Conservation (phyloP, 441 rosid species). For the Gossypium davidsonii region DNA sequence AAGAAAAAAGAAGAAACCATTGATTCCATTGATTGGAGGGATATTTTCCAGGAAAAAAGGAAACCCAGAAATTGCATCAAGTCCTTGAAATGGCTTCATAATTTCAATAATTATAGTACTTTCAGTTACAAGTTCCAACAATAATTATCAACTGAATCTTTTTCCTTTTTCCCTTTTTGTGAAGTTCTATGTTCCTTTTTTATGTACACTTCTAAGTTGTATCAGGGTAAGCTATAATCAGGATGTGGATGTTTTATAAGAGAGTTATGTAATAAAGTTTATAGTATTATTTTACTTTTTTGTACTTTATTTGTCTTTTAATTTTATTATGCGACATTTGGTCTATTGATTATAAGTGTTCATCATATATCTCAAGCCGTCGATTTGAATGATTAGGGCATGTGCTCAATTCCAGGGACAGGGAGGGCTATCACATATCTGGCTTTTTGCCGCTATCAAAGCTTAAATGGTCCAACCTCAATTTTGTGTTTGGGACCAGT, state of each 20-base stretch:
- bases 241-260: conserved; percentile 13
- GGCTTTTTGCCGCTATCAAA: not conserved
- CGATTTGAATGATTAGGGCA: not conserved
- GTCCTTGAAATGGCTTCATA: not conserved
- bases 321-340: not conserved
- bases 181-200: not conserved
- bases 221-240: not conserved
- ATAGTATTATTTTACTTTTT: not conserved
- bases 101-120: not conserved
- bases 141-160: not conserved
- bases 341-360: too few species aligned
- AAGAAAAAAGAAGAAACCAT: conserved; percentile 62
- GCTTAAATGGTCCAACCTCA: not conserved
- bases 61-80: conserved; percentile 24
- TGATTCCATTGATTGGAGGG: conserved; percentile 71
- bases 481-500: not conserved
- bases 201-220: not conserved
- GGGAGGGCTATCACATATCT: not conserved
- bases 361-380: too few species aligned
- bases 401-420: not conserved
- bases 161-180: not conserved
- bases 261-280: conserved; percentile 14
- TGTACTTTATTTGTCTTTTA: not conserved
- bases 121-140: not conserved
- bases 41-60: conserved; percentile 63